Evolutionary conservation across 108 stramenopile genomes (phyloP).

Genomic region (Nitzschia sp.): DNA sequence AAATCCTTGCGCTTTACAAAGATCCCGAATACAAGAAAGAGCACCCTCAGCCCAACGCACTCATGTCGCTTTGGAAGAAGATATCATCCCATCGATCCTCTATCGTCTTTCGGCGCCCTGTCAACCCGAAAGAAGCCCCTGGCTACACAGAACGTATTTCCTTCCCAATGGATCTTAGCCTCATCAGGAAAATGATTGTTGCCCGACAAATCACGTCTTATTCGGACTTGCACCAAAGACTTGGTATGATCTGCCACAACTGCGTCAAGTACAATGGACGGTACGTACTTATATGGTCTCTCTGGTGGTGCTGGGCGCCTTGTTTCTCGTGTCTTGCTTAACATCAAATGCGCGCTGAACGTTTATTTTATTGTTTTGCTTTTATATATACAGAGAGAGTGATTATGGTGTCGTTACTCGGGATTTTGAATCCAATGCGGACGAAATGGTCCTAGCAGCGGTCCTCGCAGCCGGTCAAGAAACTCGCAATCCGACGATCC

Average conservation of each 20-base stretch:
- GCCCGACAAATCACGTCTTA: constrained; percentile 51
- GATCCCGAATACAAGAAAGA: constrained; percentile 48
- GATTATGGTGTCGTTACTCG: constrained; percentile 77
- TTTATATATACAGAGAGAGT: constrained; percentile 36
- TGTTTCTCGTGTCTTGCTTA: too few relatives aligned
- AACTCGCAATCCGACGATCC: neutral
- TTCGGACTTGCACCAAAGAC: constrained; percentile 49
- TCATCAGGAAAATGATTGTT: constrained; percentile 77
- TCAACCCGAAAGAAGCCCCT: constrained; percentile 74
- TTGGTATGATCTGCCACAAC: constrained; percentile 81
- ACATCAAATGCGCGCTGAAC: too few relatives aligned
- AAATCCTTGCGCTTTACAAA: constrained; percentile 15
- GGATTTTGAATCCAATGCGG: constrained; percentile 54
- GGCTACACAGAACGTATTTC: constrained; percentile 76
- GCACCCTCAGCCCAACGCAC: constrained; percentile 38
- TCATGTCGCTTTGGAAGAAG: constrained; percentile 71
- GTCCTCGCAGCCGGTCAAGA: constrained; percentile 11
- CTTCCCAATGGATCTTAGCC: constrained; percentile 77
- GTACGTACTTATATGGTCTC: constrained; percentile 7
- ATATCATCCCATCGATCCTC: constrained; percentile 74
- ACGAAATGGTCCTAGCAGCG: constrained; percentile 32
- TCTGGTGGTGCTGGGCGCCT: too few relatives aligned
- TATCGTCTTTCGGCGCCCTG: constrained; percentile 79
- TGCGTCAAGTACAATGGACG: constrained; percentile 75
- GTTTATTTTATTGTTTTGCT: neutral